Conservation (phyloP, 768 basidiomycete species). For the Pleurotus djamor region DNA sequence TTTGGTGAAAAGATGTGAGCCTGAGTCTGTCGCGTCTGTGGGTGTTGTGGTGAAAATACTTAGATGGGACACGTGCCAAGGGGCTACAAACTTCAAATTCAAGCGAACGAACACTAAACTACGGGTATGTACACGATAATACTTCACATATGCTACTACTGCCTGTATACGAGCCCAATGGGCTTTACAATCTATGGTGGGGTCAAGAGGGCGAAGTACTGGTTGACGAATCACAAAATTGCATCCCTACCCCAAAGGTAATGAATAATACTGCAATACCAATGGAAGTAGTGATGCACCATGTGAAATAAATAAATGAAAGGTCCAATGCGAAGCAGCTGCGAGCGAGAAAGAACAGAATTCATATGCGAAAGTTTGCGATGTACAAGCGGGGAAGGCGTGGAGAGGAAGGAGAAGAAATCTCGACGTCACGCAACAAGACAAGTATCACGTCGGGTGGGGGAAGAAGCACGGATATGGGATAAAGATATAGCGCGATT, state of each 20-base stretch:
- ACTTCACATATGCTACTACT: background rate
- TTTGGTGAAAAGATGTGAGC: no score
- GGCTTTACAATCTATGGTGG: background rate
- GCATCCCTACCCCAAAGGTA: background rate
- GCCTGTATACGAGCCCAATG: background rate
- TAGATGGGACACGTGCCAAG: no score
- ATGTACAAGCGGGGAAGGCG: background rate
- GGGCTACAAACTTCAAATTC: background rate
- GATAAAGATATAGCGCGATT: slow-evolving; percentile 4
- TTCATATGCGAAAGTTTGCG: no score
- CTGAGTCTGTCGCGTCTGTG: no score
- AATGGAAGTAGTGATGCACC: background rate
- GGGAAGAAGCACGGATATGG: background rate
- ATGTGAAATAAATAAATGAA: background rate
- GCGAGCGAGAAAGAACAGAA: no score
- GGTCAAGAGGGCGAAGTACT: background rate
- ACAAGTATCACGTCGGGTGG: background rate
- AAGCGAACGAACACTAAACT: background rate
- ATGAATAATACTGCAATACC: background rate
- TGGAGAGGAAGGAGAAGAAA: background rate
- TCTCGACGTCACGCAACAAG: background rate
- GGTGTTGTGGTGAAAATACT: no score
- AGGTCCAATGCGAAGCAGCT: no score
- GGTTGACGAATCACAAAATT: no score
- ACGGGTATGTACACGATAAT: background rate